Evolutionary conservation across 2,329 filamentous ascomycete genomes (phyloP).

Genomic region (Aspergillus pseudotamarii): DNA sequence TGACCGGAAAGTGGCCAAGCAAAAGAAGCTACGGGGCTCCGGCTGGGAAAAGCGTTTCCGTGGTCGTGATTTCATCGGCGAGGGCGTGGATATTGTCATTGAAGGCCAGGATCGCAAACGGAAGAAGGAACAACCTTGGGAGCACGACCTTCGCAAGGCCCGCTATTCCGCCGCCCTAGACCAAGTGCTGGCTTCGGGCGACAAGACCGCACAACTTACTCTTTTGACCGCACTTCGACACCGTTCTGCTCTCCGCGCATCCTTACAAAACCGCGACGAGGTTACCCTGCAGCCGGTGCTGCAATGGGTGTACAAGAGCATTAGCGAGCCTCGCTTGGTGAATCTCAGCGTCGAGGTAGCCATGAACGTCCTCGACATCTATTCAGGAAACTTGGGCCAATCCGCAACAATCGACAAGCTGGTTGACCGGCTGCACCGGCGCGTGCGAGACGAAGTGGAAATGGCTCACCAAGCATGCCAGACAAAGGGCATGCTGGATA

Average conservation of each 20-base stretch:
- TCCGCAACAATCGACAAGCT: conserved; percentile 72
- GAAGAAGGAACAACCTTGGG: conserved; percentile 75
- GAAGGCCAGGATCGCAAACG: conserved; percentile 66
- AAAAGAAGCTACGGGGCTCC: conserved; percentile 63
- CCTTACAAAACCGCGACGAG: conserved; percentile 80
- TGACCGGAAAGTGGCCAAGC: conserved; percentile 71
- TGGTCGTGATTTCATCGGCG: conserved; percentile 78
- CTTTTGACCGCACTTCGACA: conserved; percentile 83
- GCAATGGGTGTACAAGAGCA: conserved; percentile 77
- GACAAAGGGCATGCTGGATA: conserved; percentile 86
- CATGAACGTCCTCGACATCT: conserved; percentile 81
- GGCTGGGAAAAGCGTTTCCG: conserved; percentile 65
- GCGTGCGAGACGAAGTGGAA: conserved; percentile 77
- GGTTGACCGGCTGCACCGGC: conserved; percentile 68
- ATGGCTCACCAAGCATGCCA: conserved; percentile 79
- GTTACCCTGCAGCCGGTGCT: conserved; percentile 78
- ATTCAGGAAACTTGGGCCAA: conserved; percentile 75
- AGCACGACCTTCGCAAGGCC: conserved; percentile 76
- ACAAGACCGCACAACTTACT: conserved; percentile 69
- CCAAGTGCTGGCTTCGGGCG: conserved; percentile 65
- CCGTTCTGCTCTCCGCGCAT: conserved; percentile 78
- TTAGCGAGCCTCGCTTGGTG: conserved; percentile 81
- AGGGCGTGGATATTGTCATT: conserved; percentile 86
- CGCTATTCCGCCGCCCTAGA: conserved; percentile 79
- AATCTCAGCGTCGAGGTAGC: conserved; percentile 80